These are phyloP conservation scores for Protomyces gravidus DNA, from an alignment of 1,139 yeast species.

Conservation along the genomic window DNA sequence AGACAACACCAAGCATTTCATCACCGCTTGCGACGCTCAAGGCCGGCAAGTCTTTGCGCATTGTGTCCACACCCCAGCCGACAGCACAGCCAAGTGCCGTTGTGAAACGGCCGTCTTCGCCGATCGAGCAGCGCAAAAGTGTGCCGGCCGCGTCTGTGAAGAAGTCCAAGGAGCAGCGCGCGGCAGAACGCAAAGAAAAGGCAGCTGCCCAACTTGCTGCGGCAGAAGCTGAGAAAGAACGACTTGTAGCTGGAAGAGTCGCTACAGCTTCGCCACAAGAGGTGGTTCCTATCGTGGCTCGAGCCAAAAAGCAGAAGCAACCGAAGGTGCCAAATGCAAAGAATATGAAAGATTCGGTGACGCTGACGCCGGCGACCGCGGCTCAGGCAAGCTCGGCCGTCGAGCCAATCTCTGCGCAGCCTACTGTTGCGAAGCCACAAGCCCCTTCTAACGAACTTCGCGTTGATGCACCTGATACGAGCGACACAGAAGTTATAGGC, in stretches of 20 bases:
- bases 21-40: conserved; percentile 13
- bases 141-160: conserved; percentile 17
- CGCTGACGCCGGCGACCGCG: conserved; percentile 12
- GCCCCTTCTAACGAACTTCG: no score
- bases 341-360: no score
- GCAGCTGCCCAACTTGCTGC: neutral
- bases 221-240: conserved; percentile 12
- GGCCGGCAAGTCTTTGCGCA: conserved; percentile 9
- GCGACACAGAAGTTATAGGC: neutral
- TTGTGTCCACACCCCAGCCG: neutral
- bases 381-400: neutral
- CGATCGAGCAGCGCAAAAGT: conserved; percentile 6
- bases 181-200: conserved; percentile 17
- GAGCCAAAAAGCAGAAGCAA: conserved; percentile 21
- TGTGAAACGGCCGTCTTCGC: neutral
- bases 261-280: conserved; percentile 4
- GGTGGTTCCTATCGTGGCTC: conserved; percentile 20
- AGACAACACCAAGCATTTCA: conserved; percentile 1
- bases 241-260: neutral
- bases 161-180: conserved; percentile 20
- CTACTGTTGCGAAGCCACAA: neutral
- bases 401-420: neutral
- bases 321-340: neutral
- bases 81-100: neutral
- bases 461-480: neutral